A percentile compares a stretch with the other conserved stretches of the same genome.
These are phyloP conservation scores for Macrolepiota albuminosa DNA, from an alignment of 768 basidiomycete species.

Conservation along the genomic window DNA sequence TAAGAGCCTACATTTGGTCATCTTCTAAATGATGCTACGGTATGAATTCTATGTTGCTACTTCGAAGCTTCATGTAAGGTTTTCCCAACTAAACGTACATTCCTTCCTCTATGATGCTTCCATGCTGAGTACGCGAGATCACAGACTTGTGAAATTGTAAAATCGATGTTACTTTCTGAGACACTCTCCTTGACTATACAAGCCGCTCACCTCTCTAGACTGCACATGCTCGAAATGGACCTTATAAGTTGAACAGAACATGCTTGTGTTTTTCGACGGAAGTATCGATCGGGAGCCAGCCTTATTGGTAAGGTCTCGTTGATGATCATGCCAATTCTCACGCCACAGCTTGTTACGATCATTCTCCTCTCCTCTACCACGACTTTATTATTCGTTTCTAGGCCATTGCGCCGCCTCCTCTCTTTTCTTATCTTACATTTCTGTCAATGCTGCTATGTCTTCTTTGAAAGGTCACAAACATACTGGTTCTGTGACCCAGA, in stretches of 20 bases:
- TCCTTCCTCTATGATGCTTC: no score
- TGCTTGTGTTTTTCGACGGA: not conserved
- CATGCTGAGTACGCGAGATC: no score
- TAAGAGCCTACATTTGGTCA: not conserved
- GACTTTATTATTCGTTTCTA: conserved; percentile 3
- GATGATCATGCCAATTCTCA: conserved; percentile 10
- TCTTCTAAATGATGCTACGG: no score
- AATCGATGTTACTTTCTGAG: no score
- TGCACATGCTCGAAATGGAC: no score
- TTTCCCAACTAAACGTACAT: no score
- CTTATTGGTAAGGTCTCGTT: not conserved
- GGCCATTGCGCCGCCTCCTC: conserved; percentile 31
- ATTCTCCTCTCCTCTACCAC: conserved; percentile 2
- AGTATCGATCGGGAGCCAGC: not conserved
- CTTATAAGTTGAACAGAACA: no score
- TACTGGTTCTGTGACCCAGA: conserved; percentile 59
- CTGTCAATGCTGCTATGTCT: conserved; percentile 43
- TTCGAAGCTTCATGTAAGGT: no score
- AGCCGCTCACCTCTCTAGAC: no score
- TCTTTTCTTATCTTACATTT: conserved; percentile 28
- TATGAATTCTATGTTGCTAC: no score
- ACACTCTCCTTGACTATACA: no score
- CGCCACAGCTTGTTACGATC: conserved; percentile 9
- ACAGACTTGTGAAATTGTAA: no score
- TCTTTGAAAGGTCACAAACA: conserved; percentile 54